phyloP scores from a whole-genome alignment of 768 basidiomycete species.

The Tephrocybe sp. region DNA sequence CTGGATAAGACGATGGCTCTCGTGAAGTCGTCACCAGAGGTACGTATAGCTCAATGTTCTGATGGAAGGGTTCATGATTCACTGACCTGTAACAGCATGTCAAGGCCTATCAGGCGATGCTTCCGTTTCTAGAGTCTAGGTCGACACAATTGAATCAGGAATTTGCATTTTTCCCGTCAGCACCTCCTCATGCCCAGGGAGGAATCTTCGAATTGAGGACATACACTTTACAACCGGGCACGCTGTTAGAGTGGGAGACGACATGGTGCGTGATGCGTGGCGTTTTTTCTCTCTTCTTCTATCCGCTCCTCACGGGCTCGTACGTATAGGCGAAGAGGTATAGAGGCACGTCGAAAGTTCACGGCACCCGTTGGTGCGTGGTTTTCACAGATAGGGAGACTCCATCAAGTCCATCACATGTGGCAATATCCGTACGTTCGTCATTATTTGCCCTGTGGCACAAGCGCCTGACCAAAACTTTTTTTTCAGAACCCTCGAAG shows the following conservation, averaged over 20 bases:
- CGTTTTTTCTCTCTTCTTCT: too few relatives aligned
- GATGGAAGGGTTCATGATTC: not conserved
- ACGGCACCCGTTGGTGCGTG: slow-evolving; percentile 88
- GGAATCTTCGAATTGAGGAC: slow-evolving; percentile 92
- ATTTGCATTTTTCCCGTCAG: slow-evolving; percentile 92
- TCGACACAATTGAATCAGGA: slow-evolving; percentile 84
- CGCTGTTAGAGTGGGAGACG: slow-evolving; percentile 91
- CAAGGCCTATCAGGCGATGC: slow-evolving; percentile 66
- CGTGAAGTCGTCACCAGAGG: slow-evolving; percentile 65
- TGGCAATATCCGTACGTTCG: slow-evolving; percentile 90
- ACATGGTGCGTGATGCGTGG: slow-evolving; percentile 60
- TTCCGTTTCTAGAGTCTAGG: slow-evolving; percentile 73
- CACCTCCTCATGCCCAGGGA: slow-evolving; percentile 81
- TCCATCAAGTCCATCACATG: slow-evolving; percentile 91
- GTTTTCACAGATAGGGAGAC: slow-evolving; percentile 84
- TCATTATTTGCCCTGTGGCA: slow-evolving; percentile 9
- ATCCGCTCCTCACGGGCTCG: slow-evolving; percentile 3
- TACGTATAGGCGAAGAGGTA: slow-evolving; percentile 74
- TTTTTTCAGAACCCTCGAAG: slow-evolving; percentile 59
- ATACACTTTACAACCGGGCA: slow-evolving; percentile 86
- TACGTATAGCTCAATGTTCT: slow-evolving; percentile 18
- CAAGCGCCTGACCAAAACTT: slow-evolving; percentile 11
- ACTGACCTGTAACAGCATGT: slow-evolving; percentile 53
- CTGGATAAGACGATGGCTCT: slow-evolving; percentile 74
- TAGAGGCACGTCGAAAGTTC: slow-evolving; percentile 88